phyloP scores from a whole-genome alignment of 441 rosid genomes.

The Pelargonium fulgidum region DNA sequence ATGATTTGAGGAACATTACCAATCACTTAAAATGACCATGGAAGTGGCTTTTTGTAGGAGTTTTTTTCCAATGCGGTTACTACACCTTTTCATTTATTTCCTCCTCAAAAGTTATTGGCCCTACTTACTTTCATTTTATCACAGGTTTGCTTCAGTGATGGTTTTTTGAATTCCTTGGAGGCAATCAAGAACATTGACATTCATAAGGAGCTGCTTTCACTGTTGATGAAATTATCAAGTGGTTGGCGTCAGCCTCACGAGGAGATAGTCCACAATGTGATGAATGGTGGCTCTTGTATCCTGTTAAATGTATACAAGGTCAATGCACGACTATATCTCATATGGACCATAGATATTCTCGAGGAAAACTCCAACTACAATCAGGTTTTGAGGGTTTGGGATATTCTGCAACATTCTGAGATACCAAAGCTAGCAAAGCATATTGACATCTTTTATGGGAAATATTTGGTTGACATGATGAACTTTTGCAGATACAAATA shows the following conservation, averaged over 20 bases:
- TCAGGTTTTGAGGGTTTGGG: conserved; percentile 43
- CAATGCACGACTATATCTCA: conserved; percentile 16
- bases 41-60: no score
- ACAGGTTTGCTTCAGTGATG: conserved; percentile 32
- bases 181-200: conserved; percentile 11
- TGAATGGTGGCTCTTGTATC: conserved; percentile 14
- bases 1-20: no score
- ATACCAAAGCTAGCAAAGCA: conserved; percentile 15
- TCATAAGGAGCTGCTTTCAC: conserved; percentile 12
- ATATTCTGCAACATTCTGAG: conserved; percentile 27
- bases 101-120: no score
- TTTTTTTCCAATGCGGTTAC: no score
- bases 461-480: conserved; percentile 13
- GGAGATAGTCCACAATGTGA: conserved; percentile 2
- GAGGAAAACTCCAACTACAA: conserved; percentile 14
- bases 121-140: background rate
- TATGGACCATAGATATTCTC: conserved; percentile 31
- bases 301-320: conserved; percentile 24
- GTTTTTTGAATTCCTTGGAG: conserved; percentile 28
- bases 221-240: conserved; percentile 28
- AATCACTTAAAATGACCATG: no score
- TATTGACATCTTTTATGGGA: conserved; percentile 16
- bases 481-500: conserved; percentile 21
- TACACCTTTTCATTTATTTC: no score
- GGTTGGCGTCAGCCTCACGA: conserved; percentile 32